Evolutionary conservation across 129 eudicot species (phyloP).

Genomic region (Logfia minima): DNA sequence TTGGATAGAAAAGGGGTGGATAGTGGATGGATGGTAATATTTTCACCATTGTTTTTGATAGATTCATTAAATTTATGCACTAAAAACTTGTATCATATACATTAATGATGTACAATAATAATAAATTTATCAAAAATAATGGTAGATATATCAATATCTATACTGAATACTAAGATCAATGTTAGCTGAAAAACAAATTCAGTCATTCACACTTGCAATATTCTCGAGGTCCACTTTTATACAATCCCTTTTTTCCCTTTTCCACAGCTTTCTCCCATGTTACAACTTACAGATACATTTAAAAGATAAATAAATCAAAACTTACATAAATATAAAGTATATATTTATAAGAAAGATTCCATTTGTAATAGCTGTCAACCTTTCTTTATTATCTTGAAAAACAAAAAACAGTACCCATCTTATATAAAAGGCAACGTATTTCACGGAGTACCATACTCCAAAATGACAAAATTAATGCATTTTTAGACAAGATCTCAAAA

Average conservation of each 20-base stretch:
- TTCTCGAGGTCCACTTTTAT: conserved; percentile 28
- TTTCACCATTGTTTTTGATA: too few relatives aligned
- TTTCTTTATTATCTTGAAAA: not conserved
- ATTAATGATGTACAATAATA: too few relatives aligned
- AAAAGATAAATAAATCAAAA: not conserved
- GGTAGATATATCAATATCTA: too few relatives aligned
- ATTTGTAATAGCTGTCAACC: conserved; percentile 12
- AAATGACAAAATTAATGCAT: not conserved
- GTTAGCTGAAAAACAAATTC: not conserved
- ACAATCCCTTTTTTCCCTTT: conserved; percentile 9
- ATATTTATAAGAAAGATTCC: conserved; percentile 8
- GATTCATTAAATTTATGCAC: too few relatives aligned
- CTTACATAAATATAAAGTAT: not conserved
- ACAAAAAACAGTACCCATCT: not conserved
- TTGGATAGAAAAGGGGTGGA: not conserved
- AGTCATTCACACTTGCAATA: conserved; percentile 27
- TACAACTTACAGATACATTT: not conserved
- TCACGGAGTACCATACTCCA: conserved; percentile 12
- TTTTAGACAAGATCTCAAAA: not conserved
- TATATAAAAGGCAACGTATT: not conserved
- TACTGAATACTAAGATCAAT: not conserved
- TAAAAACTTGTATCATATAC: too few relatives aligned
- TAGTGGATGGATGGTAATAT: too few relatives aligned
- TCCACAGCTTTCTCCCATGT: conserved; percentile 28
- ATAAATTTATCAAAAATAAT: too few relatives aligned